These are phyloP conservation scores for Galerina marginata DNA, from an alignment of 768 basidiomycete species.

Conservation along the genomic window DNA sequence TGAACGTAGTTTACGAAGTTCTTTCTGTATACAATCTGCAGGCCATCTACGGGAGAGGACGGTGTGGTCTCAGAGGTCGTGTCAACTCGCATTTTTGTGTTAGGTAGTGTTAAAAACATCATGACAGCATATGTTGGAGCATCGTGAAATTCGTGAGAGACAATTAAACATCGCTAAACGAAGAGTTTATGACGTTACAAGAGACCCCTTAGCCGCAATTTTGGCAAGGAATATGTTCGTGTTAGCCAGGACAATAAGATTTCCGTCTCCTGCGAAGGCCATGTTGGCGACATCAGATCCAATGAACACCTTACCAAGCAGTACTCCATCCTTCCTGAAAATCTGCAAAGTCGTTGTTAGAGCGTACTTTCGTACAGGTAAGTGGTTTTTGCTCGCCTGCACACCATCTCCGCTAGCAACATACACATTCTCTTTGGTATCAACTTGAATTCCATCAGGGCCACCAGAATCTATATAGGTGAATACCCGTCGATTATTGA, in stretches of 20 bases:
- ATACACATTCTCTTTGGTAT: constrained; percentile 67
- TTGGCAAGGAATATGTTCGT: constrained; percentile 50
- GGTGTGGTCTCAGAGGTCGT: too few species aligned
- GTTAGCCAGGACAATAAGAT: constrained; percentile 48
- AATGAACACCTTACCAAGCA: constrained; percentile 69
- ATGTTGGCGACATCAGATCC: constrained; percentile 47
- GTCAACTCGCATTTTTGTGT: too few species aligned
- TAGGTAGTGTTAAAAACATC: too few species aligned
- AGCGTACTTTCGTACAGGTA: neutral
- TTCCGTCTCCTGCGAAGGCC: constrained; percentile 46
- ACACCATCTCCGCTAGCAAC: constrained; percentile 70
- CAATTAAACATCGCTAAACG: too few species aligned
- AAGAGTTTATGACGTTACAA: neutral
- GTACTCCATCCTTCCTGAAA: constrained; percentile 60
- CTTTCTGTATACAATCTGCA: too few species aligned
- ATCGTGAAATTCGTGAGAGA: too few species aligned
- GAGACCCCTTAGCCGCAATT: constrained; percentile 39
- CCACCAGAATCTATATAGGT: constrained; percentile 68
- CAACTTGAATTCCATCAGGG: constrained; percentile 71
- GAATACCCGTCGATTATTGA: constrained; percentile 65
- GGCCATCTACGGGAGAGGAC: too few species aligned
- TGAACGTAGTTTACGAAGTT: neutral
- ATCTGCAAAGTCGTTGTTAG: constrained; percentile 29
- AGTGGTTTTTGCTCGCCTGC: constrained; percentile 52
- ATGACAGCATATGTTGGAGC: too few species aligned